Base-by-base conservation (phyloP, 352 stramenopile species). In the Globisporangium radiosum region DNA sequence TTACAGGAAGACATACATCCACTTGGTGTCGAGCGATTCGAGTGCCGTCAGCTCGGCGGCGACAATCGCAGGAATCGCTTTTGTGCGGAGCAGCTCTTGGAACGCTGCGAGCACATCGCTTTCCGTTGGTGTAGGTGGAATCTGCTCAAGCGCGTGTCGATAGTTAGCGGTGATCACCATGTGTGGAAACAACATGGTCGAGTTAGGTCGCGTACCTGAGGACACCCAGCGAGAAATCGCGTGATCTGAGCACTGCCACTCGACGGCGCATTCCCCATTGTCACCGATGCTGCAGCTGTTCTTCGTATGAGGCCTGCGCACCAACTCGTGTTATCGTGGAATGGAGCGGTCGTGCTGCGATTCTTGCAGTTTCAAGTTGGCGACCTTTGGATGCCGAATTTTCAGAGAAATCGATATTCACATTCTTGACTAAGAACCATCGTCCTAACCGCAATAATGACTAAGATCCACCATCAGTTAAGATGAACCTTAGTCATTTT, bases 1-100 rank as follows among this genome's bases (percentile, higher is more conserved):
- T 71, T 70, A 87, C 71, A 91, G 54, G 60, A 78, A 85, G n/a
- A 73, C 55, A 62, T 87, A 87, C 53, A 80, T 73, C 81, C 81
- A 91, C 72, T 91, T 89, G 33, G 72, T 78, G 48, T 78, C 69
- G 19, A 72, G 65, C 0, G 73, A 69, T 54, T 89, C 79, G 10
- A 78, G 57, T 2, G 56, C 17, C 39, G 63, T 70, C 4, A 91
- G 48, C 40, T 91, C 77, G 2, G 78, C 68, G 0, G 65, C 49
- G 15, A 85, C 59, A 15, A 66, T 55, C 0, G 56, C 5, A 0
- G 75, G 43, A 11, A 77, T 64, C 7, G 59, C 49, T 15, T 71
- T 76, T 9, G 52, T 51, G 19, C 59, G 53, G 11, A 91, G 48
- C 0, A 91, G 47, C n/a, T 72, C 69, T 25, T 82, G 60, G 50